Conservation (phyloP, 2,329 filamentous ascomycete genomes). For the Botrytis medusae region DNA sequence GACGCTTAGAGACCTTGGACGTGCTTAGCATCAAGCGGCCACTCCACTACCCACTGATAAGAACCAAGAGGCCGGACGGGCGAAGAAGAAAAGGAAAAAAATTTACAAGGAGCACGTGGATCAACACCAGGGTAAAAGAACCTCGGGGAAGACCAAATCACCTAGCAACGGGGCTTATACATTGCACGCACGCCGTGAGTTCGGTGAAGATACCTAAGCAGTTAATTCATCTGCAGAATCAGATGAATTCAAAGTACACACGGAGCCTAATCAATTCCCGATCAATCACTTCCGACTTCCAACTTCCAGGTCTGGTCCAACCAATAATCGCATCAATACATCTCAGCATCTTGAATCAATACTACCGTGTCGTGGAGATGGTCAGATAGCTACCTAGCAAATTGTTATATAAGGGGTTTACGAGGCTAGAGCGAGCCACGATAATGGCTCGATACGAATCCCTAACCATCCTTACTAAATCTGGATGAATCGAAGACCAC, state of each 20-base stretch:
- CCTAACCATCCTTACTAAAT: background rate
- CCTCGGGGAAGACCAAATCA: conserved; percentile 6
- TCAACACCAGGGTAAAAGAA: background rate
- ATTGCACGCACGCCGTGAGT: background rate
- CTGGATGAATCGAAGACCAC: background rate
- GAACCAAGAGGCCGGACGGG: background rate
- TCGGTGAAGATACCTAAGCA: background rate
- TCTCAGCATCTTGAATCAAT: background rate
- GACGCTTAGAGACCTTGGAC: background rate
- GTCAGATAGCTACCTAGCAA: background rate
- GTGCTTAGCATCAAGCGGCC: background rate
- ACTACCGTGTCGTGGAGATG: background rate
- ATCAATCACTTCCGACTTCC: background rate
- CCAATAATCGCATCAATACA: background rate
- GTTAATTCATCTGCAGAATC: background rate
- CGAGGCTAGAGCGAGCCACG: background rate
- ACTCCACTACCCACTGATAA: conserved; percentile 8
- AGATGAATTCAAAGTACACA: background rate
- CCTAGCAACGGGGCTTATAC: background rate
- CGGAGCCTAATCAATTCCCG: background rate
- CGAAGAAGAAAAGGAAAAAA: background rate
- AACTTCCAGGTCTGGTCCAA: background rate
- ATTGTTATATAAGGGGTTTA: background rate
- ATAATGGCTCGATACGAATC: background rate
- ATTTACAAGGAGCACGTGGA: conserved; percentile 14